Conservation (phyloP, 805 yeast species). For the Metschnikowia sp. region DNA sequence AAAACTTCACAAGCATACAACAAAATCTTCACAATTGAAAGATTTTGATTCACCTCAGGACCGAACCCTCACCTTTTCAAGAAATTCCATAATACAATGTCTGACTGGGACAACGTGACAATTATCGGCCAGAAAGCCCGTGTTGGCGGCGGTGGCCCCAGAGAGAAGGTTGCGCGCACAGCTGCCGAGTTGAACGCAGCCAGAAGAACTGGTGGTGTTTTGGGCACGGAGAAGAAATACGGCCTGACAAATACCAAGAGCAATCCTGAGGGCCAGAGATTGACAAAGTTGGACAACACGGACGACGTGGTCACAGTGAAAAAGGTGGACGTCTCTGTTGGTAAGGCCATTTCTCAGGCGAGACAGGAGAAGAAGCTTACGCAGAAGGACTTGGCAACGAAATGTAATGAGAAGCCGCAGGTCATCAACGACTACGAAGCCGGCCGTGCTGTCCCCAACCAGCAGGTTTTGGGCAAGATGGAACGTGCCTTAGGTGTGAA, state of each 20-base stretch:
- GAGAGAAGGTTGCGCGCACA: slow-evolving; percentile 77
- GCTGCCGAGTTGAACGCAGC: slow-evolving; percentile 85
- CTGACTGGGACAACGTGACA: slow-evolving; percentile 92
- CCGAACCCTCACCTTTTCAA: neutral
- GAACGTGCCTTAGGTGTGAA: slow-evolving; percentile 94
- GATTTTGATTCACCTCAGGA: too few species aligned
- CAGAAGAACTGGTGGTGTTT: slow-evolving; percentile 84
- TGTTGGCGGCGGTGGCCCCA: slow-evolving; percentile 85
- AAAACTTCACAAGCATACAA: too few species aligned
- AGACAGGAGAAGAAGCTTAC: slow-evolving; percentile 86
- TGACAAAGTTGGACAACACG: slow-evolving; percentile 88
- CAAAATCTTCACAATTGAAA: too few species aligned
- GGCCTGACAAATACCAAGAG: slow-evolving; percentile 55
- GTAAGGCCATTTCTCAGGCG: slow-evolving; percentile 79
- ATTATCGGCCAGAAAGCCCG: slow-evolving; percentile 86
- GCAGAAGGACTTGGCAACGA: slow-evolving; percentile 95
- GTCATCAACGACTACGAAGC: slow-evolving; percentile 95
- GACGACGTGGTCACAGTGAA: slow-evolving; percentile 92
- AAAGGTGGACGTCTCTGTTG: slow-evolving; percentile 80
- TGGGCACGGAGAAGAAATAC: slow-evolving; percentile 92
- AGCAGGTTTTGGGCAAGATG: slow-evolving; percentile 86
- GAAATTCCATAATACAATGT: slow-evolving; percentile 23
- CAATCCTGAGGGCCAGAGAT: slow-evolving; percentile 89
- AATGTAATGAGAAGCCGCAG: slow-evolving; percentile 92
- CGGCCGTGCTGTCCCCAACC: slow-evolving; percentile 95